Conservation (phyloP, 495 filamentous ascomycete species). For the Tuber magnatum region DNA sequence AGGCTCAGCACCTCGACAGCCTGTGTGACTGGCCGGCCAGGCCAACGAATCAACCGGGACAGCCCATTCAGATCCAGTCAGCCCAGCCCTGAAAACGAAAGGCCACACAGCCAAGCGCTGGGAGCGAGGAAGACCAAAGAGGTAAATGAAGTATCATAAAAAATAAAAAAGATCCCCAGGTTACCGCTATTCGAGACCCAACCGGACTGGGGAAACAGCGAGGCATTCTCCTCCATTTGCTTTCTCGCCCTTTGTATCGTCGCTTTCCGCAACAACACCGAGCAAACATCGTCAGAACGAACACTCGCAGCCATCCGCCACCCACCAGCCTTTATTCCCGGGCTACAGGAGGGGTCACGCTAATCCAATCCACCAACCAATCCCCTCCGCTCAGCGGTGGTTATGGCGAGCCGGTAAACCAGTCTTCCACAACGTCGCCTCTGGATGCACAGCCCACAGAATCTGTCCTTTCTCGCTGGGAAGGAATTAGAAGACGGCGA, state of each 20-base stretch:
- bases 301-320: background rate
- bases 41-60: background rate
- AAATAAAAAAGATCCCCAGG: background rate
- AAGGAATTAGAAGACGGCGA: constrained; percentile 2
- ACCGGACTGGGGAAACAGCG: background rate
- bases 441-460: constrained; percentile 11
- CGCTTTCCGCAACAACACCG: background rate
- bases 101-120: background rate
- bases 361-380: background rate
- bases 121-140: background rate
- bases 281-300: background rate
- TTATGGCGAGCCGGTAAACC: constrained; percentile 20
- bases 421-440: background rate
- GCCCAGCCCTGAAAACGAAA: background rate
- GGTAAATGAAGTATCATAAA: background rate
- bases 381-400: background rate
- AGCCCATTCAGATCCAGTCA: background rate
- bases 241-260: background rate
- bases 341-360: background rate
- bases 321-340: background rate
- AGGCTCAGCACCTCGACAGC: background rate
- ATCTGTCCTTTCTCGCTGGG: constrained; percentile 11
- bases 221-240: background rate
- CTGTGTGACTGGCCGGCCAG: background rate
- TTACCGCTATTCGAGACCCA: background rate